Conservation (phyloP, 2,329 filamentous ascomycete species). For the Claviceps humidiphila region DNA sequence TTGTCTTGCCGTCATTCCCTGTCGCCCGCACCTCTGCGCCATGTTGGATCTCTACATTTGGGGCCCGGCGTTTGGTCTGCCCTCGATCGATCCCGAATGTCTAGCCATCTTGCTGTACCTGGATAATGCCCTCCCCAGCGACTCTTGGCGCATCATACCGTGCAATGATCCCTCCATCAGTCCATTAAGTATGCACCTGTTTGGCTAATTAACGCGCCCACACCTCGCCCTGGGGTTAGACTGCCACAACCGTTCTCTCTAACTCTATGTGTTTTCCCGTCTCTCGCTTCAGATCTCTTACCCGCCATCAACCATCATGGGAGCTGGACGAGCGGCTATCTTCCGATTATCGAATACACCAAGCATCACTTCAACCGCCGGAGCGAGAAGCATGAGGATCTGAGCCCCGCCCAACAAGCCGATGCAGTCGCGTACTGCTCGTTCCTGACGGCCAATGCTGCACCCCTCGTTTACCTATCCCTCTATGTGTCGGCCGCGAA, state of each 20-base stretch:
- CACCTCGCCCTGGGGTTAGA: neutral
- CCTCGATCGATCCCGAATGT: conserved; percentile 86
- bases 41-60: conserved; percentile 67
- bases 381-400: conserved; percentile 21
- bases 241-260: neutral
- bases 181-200: conserved; percentile 46
- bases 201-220: neutral
- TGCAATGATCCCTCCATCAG: conserved; percentile 60
- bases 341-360: conserved; percentile 42
- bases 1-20: neutral
- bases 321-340: conserved; percentile 46
- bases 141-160: conserved; percentile 56
- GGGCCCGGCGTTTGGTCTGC: conserved; percentile 76
- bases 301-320: conserved; percentile 39
- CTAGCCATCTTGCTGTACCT: conserved; percentile 72
- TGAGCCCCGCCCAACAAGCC: conserved; percentile 28
- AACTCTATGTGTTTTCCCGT: conserved; percentile 3
- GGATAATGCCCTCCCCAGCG: conserved; percentile 43
- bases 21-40: neutral
- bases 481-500: conserved; percentile 86
- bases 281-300: conserved; percentile 32
- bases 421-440: conserved; percentile 43
- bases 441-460: conserved; percentile 63
- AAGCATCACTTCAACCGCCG: conserved; percentile 16
- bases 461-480: conserved; percentile 68